Evolutionary conservation across 31 red algal genomes (phyloP).

Genomic region (Asparagopsis taxiformis): DNA sequence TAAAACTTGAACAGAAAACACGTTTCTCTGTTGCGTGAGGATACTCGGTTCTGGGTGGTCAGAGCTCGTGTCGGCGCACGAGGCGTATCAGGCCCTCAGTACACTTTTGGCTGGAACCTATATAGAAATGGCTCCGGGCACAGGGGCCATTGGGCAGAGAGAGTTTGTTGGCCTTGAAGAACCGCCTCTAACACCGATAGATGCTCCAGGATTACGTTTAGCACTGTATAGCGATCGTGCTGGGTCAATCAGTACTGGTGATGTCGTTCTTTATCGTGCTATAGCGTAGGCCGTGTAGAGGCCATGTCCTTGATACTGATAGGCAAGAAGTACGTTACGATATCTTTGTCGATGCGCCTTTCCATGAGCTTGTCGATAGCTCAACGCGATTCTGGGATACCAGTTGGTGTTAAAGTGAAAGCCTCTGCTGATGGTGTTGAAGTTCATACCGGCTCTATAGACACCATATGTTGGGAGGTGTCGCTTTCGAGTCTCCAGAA

Average conservation of each 20-base stretch:
- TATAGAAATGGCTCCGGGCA: not conserved
- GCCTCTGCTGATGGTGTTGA: not conserved
- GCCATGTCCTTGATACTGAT: not conserved
- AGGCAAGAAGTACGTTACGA: not conserved
- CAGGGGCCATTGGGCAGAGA: not conserved
- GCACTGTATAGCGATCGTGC: not conserved
- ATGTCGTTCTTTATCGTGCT: not conserved
- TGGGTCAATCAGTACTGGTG: not conserved
- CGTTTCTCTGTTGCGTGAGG: not conserved
- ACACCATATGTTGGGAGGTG: too few species aligned
- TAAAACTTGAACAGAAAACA: not conserved
- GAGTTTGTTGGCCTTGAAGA: slow-evolving; percentile 2
- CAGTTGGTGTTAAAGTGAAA: not conserved
- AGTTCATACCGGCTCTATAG: too few species aligned
- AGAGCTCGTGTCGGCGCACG: not conserved
- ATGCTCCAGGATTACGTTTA: not conserved
- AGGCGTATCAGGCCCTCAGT: not conserved
- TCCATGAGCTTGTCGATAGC: not conserved
- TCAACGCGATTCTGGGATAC: not conserved
- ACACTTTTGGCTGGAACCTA: not conserved
- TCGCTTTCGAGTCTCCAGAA: too few species aligned
- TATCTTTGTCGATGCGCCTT: slow-evolving; percentile 5
- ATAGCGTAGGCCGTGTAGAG: slow-evolving; percentile 1
- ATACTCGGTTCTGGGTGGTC: slow-evolving; percentile 7
- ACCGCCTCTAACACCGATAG: not conserved